A percentile compares a stretch with the other conserved stretches of the same genome.
These are phyloP conservation scores for Crithidia sp. DNA, from an alignment of 208 protist genomes.

Conservation along the genomic window DNA sequence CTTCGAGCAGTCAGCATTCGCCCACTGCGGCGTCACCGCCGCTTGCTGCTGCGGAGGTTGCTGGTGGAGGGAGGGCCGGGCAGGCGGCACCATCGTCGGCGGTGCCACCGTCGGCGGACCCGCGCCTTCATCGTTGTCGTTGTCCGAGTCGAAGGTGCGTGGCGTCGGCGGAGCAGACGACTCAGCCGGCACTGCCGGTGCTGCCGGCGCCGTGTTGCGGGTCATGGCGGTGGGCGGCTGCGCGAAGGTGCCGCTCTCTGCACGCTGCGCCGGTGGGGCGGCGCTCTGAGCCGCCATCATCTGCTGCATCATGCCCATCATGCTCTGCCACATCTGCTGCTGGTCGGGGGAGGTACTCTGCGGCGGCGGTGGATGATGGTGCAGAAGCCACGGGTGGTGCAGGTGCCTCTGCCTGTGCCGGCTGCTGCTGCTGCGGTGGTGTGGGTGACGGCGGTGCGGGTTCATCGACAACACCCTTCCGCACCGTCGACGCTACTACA, in stretches of 20 bases:
- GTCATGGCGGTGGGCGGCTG: not conserved
- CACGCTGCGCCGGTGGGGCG: not conserved
- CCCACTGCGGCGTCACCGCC: not conserved
- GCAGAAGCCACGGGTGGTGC: not conserved
- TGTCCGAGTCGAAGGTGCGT: slow-evolving; percentile 11
- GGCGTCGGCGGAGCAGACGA: slow-evolving; percentile 28
- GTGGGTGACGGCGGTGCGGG: not conserved
- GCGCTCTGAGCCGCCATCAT: slow-evolving; percentile 20
- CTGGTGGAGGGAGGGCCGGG: not conserved
- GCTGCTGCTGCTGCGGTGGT: not conserved
- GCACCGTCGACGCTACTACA: slow-evolving; percentile 15
- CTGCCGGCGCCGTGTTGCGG: not conserved
- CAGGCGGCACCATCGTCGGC: not conserved
- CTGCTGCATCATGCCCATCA: slow-evolving; percentile 62
- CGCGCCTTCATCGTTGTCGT: slow-evolving; percentile 19
- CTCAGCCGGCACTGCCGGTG: not conserved
- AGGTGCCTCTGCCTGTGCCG: not conserved
- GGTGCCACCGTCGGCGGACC: slow-evolving; percentile 19
- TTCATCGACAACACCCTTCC: not conserved
- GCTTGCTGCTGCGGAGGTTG: not conserved
- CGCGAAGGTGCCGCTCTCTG: not conserved
- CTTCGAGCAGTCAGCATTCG: slow-evolving; percentile 11
- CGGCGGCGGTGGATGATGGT: too few relatives aligned
- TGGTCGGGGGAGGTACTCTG: not conserved
- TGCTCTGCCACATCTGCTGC: slow-evolving; percentile 42